A percentile compares a stretch with the other conserved stretches of the same genome.
Conservation (phyloP, 2,329 filamentous ascomycete species). For the Teratosphaeria epicoccoides region DNA sequence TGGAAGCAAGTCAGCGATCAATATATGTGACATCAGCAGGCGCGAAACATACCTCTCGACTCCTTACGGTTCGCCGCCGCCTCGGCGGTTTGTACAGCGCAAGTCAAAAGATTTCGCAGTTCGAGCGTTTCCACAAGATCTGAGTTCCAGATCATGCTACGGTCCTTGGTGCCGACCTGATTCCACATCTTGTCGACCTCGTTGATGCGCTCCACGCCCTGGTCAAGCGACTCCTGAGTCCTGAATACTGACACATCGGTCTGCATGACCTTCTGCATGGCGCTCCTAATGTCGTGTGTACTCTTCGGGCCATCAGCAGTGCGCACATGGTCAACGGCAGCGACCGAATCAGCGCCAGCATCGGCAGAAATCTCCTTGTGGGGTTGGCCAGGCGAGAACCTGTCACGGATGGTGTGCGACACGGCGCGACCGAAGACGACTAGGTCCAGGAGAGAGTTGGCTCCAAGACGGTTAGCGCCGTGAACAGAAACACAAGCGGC, state of each 20-base stretch:
- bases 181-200: slow-evolving; percentile 71
- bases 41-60: slow-evolving; percentile 55
- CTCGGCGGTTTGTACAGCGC: slow-evolving; percentile 86
- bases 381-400: slow-evolving; percentile 71
- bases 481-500: slow-evolving; percentile 96
- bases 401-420: slow-evolving; percentile 92
- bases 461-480: slow-evolving; percentile 93
- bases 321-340: slow-evolving; percentile 74
- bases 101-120: slow-evolving; percentile 88
- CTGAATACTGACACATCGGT: slow-evolving; percentile 94
- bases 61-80: slow-evolving; percentile 91
- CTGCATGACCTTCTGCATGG: slow-evolving; percentile 99
- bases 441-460: slow-evolving; percentile 95
- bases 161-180: slow-evolving; percentile 89
- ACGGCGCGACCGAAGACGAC: slow-evolving; percentile 97
- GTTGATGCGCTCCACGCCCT: slow-evolving; percentile 78
- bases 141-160: slow-evolving; percentile 99
- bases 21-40: background rate
- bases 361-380: slow-evolving; percentile 73
- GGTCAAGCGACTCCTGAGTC: slow-evolving; percentile 83
- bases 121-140: slow-evolving; percentile 95
- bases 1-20: background rate
- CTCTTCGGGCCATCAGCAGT: slow-evolving; percentile 74
- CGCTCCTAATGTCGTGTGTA: slow-evolving; percentile 76
- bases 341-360: slow-evolving; percentile 78